Evolutionary conservation across 2,329 filamentous ascomycete species (phyloP), one percentile per base, ranked within the genome.

Genomic region (Clonostachys solani): DNA sequence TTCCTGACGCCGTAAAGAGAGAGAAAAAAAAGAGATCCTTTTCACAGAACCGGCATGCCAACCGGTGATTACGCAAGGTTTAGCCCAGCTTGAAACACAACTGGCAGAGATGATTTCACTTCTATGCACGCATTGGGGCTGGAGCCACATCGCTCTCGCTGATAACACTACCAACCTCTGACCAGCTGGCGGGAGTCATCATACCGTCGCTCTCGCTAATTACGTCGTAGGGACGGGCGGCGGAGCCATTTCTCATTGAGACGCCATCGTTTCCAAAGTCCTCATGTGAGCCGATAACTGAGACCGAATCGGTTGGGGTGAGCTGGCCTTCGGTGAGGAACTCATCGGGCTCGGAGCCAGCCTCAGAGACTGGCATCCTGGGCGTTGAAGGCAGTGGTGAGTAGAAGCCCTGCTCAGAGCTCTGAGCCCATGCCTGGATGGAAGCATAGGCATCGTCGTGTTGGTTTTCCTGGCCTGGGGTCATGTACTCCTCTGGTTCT

Each of bases 341-440:
- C 17, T 33, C 29, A 12, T 49, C 47, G 12, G 40, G 19, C 33
- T 49, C 47, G 9, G 44, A 42, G 49, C 78, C 76, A 16, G 70
- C 70, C 62, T 78, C 79, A 6, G 77, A 80, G 18, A 73, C 55
- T 12, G 77, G 68, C 8, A 69, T 60, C 5, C 68, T 65, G 3
- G 75, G 77, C 2, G 77, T 75, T 18, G 68, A 69, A 12, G 80
- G 79, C 18, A 83, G 71, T 5, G 81, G 80, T 6, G 80, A 83
- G 68, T 83, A 84, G 56, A 84, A 83, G 10, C 68, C 63, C 3
- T 38, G 12, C 56, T 67, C 67, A 5, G 75, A 77, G 49, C 72
- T 66, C 53, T 81, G 74, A 2, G 81, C 81, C 81, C 82, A 85
- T 0, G 81, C 82, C 57, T 85, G 80, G 53, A 85, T 84, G 2